A percentile compares a stretch with the other conserved stretches of the same genome.
phyloP scores from a whole-genome alignment of 2,329 filamentous ascomycete species.

The Dothidotthia symphoricarpi region DNA sequence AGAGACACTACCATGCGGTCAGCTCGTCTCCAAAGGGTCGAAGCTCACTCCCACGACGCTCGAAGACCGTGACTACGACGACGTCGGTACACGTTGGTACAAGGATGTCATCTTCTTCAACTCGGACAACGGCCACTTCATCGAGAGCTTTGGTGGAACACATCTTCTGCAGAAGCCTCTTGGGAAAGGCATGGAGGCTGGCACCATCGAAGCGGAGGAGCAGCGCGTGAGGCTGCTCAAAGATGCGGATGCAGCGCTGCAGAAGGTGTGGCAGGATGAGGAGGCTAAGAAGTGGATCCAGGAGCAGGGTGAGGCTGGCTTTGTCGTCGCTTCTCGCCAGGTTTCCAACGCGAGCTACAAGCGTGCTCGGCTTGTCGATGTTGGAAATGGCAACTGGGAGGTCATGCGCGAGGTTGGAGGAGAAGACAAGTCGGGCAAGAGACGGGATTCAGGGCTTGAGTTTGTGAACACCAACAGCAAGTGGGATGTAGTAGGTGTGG shows the following conservation, averaged over 20 bases:
- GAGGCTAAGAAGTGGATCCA: constrained; percentile 29
- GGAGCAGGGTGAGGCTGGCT: constrained; percentile 31
- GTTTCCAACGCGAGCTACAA: constrained; percentile 39
- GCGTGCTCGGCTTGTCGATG: constrained; percentile 33
- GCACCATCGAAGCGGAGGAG: constrained; percentile 37
- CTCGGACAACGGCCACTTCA: constrained; percentile 22
- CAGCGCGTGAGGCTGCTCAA: constrained; percentile 36
- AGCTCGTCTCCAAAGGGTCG: constrained; percentile 32
- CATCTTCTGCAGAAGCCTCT: constrained; percentile 31
- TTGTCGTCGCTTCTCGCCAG: constrained; percentile 31
- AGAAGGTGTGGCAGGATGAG: constrained; percentile 27
- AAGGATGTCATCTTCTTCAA: constrained; percentile 38
- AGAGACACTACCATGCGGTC: constrained; percentile 29
- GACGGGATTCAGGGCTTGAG: constrained; percentile 32
- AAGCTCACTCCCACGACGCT: constrained; percentile 30
- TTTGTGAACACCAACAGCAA: constrained; percentile 35
- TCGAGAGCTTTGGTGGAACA: constrained; percentile 32
- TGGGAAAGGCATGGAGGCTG: constrained; percentile 26
- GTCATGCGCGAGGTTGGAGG: constrained; percentile 34
- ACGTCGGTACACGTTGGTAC: constrained; percentile 38
- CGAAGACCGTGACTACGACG: constrained; percentile 38
- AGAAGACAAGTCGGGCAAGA: constrained; percentile 28
- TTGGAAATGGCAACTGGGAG: constrained; percentile 32
- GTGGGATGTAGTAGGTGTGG: constrained; percentile 35
- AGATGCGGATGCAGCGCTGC: constrained; percentile 25